These are phyloP conservation scores for Coelastrella sp. DNA, from an alignment of 139 green algal species.

Conservation along the genomic window DNA sequence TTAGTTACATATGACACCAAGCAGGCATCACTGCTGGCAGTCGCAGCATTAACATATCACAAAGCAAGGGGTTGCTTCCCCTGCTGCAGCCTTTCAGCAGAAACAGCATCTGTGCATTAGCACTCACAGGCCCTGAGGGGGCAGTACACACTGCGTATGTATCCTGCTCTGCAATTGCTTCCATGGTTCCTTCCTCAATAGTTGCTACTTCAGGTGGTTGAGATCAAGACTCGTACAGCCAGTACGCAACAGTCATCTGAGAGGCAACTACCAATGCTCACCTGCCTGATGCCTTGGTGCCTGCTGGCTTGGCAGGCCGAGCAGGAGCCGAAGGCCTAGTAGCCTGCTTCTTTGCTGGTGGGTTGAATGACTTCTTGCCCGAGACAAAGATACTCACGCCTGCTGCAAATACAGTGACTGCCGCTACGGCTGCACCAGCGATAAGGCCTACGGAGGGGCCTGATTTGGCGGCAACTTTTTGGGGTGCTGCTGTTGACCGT, in stretches of 20 bases:
- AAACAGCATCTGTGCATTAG: too few relatives aligned
- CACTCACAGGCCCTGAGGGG: too few relatives aligned
- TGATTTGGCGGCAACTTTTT: neutral
- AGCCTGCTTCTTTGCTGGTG: neutral
- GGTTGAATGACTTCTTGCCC: neutral
- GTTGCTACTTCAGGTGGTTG: too few relatives aligned
- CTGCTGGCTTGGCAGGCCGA: neutral
- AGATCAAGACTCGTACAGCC: too few relatives aligned
- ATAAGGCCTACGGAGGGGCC: slow-evolving; percentile 8
- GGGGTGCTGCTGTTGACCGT: neutral
- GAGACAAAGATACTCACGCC: slow-evolving; percentile 1
- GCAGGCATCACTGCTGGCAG: too few relatives aligned
- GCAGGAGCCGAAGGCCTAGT: neutral
- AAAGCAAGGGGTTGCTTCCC: too few relatives aligned
- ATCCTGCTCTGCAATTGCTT: too few relatives aligned
- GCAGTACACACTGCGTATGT: too few relatives aligned
- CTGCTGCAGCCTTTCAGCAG: too few relatives aligned
- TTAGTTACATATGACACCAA: too few relatives aligned
- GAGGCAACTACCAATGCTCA: neutral
- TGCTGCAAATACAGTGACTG: slow-evolving; percentile 26
- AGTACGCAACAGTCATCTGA: neutral
- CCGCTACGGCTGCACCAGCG: slow-evolving; percentile 29
- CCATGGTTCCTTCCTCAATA: too few relatives aligned
- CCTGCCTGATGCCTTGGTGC: neutral
- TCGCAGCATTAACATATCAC: too few relatives aligned